Evolutionary conservation across 1,284 basidiomycete species (phyloP), one percentile per base, ranked within the genome.

Genomic region (Rhodotorula sp.): DNA sequence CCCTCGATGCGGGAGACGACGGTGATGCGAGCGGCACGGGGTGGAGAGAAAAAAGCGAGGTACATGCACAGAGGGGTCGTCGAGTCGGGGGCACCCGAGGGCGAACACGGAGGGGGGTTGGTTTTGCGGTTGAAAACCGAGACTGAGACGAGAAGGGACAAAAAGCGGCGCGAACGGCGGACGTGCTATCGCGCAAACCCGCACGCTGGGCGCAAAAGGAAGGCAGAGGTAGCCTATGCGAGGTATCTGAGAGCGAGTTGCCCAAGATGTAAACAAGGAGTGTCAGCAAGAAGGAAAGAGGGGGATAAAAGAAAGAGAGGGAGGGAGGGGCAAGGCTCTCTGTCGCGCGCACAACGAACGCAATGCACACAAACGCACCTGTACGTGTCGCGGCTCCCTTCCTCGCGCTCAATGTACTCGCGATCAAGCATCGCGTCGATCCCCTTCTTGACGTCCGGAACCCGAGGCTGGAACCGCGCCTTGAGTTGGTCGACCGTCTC

Each of bases 341-440:
- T 42, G 37, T 12, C 37, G 37, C 37, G 10, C 37, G 37, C 37
- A n/a, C n/a, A n/a, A n/a, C n/a, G n/a, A n/a, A n/a, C n/a, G n/a
- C n/a, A n/a, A n/a, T n/a, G n/a, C n/a, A n/a, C 33, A 62, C 33
- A 30, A 24, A 75, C 68, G 65, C 72, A 75, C 53, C 70, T 69
- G 66, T 73, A 75, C n/a, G 62, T 62, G 37, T 69, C 74, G 66
- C 72, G 67, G 51, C 45, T 58, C 2, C 64, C 62, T 51, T 69
- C 68, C 29, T 67, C 55, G 45, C 69, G 59, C 63, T 71, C 69
- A 42, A 71, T 46, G 69, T 71, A 99, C 82, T 98, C 96, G 82
- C 97, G 96, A 84, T 99, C 95, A 66, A 99, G 86, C 49, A 99
- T 83, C 51, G 91, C 89, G 79, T 99, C 96, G 78, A 99, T 98